A percentile compares a stretch with the other conserved stretches of the same genome.
These are phyloP conservation scores for Nymphaea colorata DNA, from an alignment of 164 flowering plant genomes.

Conservation along the genomic window DNA sequence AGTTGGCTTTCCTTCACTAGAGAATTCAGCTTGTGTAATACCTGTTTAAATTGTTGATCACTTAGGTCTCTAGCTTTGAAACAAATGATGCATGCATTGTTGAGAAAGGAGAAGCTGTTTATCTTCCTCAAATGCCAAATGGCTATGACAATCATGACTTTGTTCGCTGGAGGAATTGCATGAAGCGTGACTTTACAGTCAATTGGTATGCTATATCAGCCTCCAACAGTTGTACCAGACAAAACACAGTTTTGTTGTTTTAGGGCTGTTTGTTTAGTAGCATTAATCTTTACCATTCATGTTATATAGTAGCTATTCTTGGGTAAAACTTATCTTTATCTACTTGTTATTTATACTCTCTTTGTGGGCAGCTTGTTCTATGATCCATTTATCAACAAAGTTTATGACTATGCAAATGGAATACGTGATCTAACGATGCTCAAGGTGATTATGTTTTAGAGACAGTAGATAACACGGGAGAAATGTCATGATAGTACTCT, in stretches of 20 bases:
- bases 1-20: background rate
- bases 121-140: constrained; percentile 20
- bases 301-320: background rate
- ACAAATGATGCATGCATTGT: constrained; percentile 23
- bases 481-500: too few relatives aligned
- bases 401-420: constrained; percentile 72
- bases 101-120: constrained; percentile 17
- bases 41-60: background rate
- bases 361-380: constrained; percentile 62
- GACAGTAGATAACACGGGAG: too few relatives aligned
- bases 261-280: background rate
- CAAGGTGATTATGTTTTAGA: constrained; percentile 33
- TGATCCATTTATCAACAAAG: constrained; percentile 51
- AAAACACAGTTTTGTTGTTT: background rate
- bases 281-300: background rate
- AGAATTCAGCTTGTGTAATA: background rate
- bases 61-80: constrained; percentile 78
- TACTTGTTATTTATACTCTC: background rate
- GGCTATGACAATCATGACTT: constrained; percentile 36
- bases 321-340: background rate
- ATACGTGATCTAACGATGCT: constrained; percentile 46
- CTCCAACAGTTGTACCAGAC: background rate
- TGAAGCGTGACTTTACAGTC: constrained; percentile 79
- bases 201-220: constrained; percentile 40
- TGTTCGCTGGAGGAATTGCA: constrained; percentile 51